Conservation (phyloP, 345 rosid species). For the Pelargonium nanum region DNA sequence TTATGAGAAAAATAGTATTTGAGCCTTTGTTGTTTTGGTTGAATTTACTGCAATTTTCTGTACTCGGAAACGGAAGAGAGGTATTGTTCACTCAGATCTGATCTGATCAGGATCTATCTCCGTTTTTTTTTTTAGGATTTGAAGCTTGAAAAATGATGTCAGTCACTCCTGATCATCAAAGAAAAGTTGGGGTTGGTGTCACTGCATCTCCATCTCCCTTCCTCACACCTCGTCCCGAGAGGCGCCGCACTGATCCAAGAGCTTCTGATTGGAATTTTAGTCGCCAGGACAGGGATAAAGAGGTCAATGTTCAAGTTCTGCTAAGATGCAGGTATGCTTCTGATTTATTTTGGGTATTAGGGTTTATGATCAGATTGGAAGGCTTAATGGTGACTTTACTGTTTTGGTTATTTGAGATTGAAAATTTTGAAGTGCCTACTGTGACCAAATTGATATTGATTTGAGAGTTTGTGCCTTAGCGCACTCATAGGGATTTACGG, state of each 20-base stretch:
- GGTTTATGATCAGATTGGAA: not conserved
- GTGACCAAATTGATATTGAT: not conserved
- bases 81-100: not conserved
- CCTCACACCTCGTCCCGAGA: slow-evolving; percentile 75
- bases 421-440: not conserved
- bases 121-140: not conserved
- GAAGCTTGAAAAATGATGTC: slow-evolving; percentile 29
- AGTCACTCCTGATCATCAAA: slow-evolving; percentile 54
- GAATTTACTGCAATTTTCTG: no score
- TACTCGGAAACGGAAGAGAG: no score
- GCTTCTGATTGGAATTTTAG: slow-evolving; percentile 32
- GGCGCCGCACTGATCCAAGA: slow-evolving; percentile 55
- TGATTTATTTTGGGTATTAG: not conserved
- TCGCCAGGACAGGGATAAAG: slow-evolving; percentile 71
- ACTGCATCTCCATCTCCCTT: slow-evolving; percentile 75
- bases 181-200: slow-evolving; percentile 56
- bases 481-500: no score
- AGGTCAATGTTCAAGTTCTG: slow-evolving; percentile 80
- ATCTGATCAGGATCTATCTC: not conserved
- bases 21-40: no score
- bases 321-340: slow-evolving; percentile 58
- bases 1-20: no score
- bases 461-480: not conserved
- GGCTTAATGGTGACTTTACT: not conserved
- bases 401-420: not conserved